phyloP scores from a whole-genome alignment of 106 monocot species.

The Vanilla planifolia region DNA sequence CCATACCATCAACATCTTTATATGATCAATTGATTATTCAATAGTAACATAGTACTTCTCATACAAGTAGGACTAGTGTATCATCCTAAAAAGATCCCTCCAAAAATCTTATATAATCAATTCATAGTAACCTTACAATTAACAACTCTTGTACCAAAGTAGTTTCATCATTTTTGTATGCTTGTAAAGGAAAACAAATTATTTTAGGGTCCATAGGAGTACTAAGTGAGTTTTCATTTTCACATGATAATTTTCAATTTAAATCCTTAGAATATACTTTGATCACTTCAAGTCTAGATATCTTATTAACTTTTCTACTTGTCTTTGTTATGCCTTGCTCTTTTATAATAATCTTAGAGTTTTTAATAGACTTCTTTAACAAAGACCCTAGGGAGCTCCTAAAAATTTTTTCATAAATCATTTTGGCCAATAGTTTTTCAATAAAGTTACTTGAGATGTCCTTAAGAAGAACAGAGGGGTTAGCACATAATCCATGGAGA shows the following conservation, averaged over 20 bases:
- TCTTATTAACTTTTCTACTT: too few relatives aligned
- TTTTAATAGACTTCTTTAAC: background rate
- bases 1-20: too few relatives aligned
- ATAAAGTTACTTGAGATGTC: background rate
- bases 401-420: slow-evolving; percentile 17
- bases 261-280: slow-evolving; percentile 1
- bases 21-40: too few relatives aligned
- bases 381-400: slow-evolving; percentile 38
- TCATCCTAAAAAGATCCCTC: too few relatives aligned
- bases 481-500: background rate
- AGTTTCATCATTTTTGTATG: slow-evolving; percentile 3
- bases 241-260: background rate
- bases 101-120: too few relatives aligned
- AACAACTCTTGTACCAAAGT: background rate
- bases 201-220: background rate
- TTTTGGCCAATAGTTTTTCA: background rate
- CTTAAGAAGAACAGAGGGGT: background rate
- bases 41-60: too few relatives aligned
- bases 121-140: too few relatives aligned
- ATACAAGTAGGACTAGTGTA: too few relatives aligned
- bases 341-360: background rate
- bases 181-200: slow-evolving; percentile 3
- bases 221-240: background rate
- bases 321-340: slow-evolving; percentile 6
- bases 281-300: slow-evolving; percentile 27